Conservation (phyloP, 2,329 filamentous ascomycete genomes). For the Huntiella bhutanensis region DNA sequence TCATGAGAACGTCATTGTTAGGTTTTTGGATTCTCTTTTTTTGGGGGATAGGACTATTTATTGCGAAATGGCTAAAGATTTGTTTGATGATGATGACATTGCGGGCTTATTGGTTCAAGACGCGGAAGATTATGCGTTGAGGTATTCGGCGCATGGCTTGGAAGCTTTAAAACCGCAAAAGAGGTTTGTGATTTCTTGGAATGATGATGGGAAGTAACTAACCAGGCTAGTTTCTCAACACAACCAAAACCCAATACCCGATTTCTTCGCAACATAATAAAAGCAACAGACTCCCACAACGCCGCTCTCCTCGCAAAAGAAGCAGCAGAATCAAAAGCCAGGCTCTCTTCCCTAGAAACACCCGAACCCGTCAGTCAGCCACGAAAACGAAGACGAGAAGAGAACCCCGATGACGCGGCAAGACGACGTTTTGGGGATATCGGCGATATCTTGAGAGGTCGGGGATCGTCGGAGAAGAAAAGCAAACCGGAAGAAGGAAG, state of each 20-base stretch:
- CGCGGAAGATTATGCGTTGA: slow-evolving; percentile 52
- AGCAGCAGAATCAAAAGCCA: slow-evolving; percentile 54
- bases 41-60: too few relatives aligned
- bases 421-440: slow-evolving; percentile 42
- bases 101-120: slow-evolving; percentile 64
- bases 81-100: slow-evolving; percentile 58
- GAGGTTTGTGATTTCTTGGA: slow-evolving; percentile 23
- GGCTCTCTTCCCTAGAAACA: slow-evolving; percentile 42
- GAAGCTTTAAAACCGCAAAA: slow-evolving; percentile 38
- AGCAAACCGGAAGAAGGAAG: neutral
- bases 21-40: too few relatives aligned
- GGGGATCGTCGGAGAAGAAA: slow-evolving; percentile 5
- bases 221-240: slow-evolving; percentile 10
- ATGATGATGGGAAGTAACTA: slow-evolving; percentile 8
- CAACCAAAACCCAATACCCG: slow-evolving; percentile 73
- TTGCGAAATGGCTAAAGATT: slow-evolving; percentile 13
- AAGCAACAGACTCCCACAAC: slow-evolving; percentile 78
- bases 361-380: slow-evolving; percentile 26
- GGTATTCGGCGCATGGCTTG: slow-evolving; percentile 56
- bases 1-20: too few relatives aligned
- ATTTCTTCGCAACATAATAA: slow-evolving; percentile 75
- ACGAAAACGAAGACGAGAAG: slow-evolving; percentile 14
- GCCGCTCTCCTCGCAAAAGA: slow-evolving; percentile 69
- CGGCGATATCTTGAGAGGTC: slow-evolving; percentile 31
- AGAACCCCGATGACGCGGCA: slow-evolving; percentile 14